Evolutionary conservation across 2,329 filamentous ascomycete species (phyloP), one percentile per base, ranked within the genome.

Genomic region (Xylariaceae sp.): DNA sequence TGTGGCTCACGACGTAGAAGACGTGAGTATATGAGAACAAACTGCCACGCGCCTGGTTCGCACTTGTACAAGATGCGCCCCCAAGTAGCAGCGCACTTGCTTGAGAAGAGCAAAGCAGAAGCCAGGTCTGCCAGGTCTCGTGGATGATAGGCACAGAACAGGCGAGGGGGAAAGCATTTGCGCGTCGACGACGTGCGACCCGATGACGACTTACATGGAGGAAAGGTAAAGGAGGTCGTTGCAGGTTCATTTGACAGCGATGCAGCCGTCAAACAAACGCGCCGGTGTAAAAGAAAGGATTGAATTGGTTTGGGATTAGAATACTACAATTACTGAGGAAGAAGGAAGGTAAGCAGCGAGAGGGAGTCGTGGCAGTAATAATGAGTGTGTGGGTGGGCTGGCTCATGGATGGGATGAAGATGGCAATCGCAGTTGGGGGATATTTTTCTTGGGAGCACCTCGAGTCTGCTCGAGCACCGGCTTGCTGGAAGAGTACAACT

Each of bases 211-310:
- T 74, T 80, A 89, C 86, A 76, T 76, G 76, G 71, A 78, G 77
- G 76, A 75, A 80, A 73, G 75, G 72, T 70, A 75, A 67, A 69
- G 76, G 74, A 68, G 73, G 74, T 74, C 73, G 75, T 76, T 91
- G 90, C 91, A 96, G 90, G 90, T 94, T 96, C 91, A 96, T 96
- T 90, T 92, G 89, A 95, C 90, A 91, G 89, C 86, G 69, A 59
- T 61, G 55, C 67, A 74, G 85, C 85, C 88, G 89, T 79, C 90
- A 94, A 95, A 86, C 78, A 90, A 95, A 85, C 89, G 89, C 90
- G 90, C 89, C 71, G 71, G 64, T 61, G 62, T 58, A 58, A 55
- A 53, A 49, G 45, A 55, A 54, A 53, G 42, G 31, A 39, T 44
- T 44, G 11, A 42, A n/a, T 51, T 55, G 52, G 56, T 52, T 42